Evolutionary conservation across 371 early-diverging fungal species (phyloP).

Genomic region (Funneliformis caledonium): DNA sequence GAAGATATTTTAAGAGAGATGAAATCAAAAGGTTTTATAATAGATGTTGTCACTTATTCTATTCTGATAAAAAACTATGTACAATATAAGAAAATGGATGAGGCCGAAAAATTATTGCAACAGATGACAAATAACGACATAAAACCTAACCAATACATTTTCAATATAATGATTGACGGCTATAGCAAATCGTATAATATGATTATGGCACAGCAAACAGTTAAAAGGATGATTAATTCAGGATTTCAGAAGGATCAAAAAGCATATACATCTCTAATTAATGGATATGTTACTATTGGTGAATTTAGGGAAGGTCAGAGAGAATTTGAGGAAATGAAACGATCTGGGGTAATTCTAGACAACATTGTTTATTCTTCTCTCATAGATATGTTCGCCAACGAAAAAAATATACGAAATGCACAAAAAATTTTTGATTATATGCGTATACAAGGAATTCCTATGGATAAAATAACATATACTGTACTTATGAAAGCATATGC

Average conservation of each 20-base stretch:
- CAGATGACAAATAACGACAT: conserved; percentile 14
- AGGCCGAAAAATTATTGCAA: conserved; percentile 26
- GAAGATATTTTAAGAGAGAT: conserved; percentile 23
- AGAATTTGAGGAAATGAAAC: conserved; percentile 39
- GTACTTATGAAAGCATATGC: conserved; percentile 36
- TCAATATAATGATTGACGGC: conserved; percentile 28
- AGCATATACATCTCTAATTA: conserved; percentile 35
- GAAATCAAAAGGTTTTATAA: neutral
- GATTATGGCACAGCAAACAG: conserved; percentile 5
- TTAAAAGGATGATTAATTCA: conserved; percentile 20
- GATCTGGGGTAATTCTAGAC: neutral
- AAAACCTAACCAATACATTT: conserved; percentile 30
- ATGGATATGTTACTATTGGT: conserved; percentile 33
- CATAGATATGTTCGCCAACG: conserved; percentile 32
- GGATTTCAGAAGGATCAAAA: conserved; percentile 16
- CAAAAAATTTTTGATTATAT: conserved; percentile 36
- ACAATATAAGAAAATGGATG: conserved; percentile 21
- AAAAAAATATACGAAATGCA: conserved; percentile 1
- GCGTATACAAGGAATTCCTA: conserved; percentile 12
- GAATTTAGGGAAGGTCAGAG: neutral
- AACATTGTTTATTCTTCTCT: conserved; percentile 28
- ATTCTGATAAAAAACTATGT: conserved; percentile 24
- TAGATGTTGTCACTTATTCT: conserved; percentile 32
- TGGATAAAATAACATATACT: conserved; percentile 31
- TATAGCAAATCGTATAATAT: conserved; percentile 22